Evolutionary conservation across 2,329 filamentous ascomycete species (phyloP), one percentile per base, ranked within the genome.

Genomic region (Clarireedia monteithiana): DNA sequence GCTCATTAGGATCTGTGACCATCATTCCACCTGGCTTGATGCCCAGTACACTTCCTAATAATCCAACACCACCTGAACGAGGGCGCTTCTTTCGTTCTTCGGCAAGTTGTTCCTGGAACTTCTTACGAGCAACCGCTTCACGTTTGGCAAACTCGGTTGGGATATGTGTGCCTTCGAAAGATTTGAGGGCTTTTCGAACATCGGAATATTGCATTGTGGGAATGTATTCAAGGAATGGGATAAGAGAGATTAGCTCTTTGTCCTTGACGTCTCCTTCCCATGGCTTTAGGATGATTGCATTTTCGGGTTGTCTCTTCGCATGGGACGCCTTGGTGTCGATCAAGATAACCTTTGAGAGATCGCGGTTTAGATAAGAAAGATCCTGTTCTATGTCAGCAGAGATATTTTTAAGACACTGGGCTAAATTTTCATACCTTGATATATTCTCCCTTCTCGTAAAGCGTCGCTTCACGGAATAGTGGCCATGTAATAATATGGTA

Each of bases 221-320:
- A 62, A 99, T 83, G 73, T 96, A 97, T 75, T 99, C 94, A 60
- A 99, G 84, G 83, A 99, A 96, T 12, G 94, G 94, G 58, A 99
- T 95, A 49, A 96, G 77, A 4, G 85, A 82, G 23, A 99, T 88
- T 10, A 99, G 85, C 48, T 90, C 89, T 69, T 85, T 90, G 72
- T 99, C 92, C 65, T 85, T 82, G 48, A 84, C 73, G 63, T 95
- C 81, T 36, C 94, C 94, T 55, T 80, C 88, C 94, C 94, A 99
- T 65, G 91, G 91, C 30, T 90, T 84, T 30, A 99, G 77, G 48
- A 97, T 76, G 63, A 99, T 94, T 62, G 94, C 90, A 72, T 99
- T 99, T 67, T 96, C 90, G n/a, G 94, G 94, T 69, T 99, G 94
- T 62, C 87, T 82, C 66, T 88, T 86, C 59, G 92, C 89, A 67